Conservation (phyloP, 352 stramenopile genomes). For the Peronosclerospora sorghi region DNA sequence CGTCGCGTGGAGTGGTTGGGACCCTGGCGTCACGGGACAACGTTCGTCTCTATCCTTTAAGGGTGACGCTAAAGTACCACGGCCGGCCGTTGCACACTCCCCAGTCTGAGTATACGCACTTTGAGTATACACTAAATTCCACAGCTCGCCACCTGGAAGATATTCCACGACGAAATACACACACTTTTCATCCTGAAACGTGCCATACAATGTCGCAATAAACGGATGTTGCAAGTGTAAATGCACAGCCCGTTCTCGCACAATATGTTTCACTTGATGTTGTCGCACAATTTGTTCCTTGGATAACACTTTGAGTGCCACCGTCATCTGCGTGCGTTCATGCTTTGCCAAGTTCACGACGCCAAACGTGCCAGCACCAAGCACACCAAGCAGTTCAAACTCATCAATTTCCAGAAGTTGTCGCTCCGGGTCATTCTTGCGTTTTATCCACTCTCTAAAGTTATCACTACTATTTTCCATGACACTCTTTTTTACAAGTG, state of each 20-base stretch:
- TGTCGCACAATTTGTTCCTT: conserved; percentile 67
- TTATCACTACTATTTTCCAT: too few species aligned
- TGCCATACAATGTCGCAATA: conserved; percentile 55
- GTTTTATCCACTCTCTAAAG: neutral
- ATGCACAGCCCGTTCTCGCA: conserved; percentile 62
- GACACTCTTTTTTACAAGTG: too few species aligned
- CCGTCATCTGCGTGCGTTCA: conserved; percentile 36
- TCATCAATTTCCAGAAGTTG: conserved; percentile 28
- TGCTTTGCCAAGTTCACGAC: conserved; percentile 72
- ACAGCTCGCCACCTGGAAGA: conserved; percentile 68
- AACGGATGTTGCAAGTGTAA: conserved; percentile 54
- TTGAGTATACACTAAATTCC: conserved; percentile 53
- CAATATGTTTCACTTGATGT: conserved; percentile 68
- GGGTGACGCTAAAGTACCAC: neutral
- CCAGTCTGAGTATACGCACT: conserved; percentile 12
- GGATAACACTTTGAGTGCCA: conserved; percentile 68
- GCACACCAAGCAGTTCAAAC: conserved; percentile 61
- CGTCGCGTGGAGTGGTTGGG: conserved; percentile 4
- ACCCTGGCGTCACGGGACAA: neutral
- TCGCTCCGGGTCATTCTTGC: conserved; percentile 32
- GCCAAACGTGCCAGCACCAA: conserved; percentile 68
- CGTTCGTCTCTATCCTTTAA: neutral
- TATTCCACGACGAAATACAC: conserved; percentile 79
- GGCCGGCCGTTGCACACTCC: conserved; percentile 7
- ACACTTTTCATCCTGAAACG: conserved; percentile 77